These are phyloP conservation scores for Cordyceps pruinosa DNA, from an alignment of 2,329 filamentous ascomycete species.

Conservation along the genomic window DNA sequence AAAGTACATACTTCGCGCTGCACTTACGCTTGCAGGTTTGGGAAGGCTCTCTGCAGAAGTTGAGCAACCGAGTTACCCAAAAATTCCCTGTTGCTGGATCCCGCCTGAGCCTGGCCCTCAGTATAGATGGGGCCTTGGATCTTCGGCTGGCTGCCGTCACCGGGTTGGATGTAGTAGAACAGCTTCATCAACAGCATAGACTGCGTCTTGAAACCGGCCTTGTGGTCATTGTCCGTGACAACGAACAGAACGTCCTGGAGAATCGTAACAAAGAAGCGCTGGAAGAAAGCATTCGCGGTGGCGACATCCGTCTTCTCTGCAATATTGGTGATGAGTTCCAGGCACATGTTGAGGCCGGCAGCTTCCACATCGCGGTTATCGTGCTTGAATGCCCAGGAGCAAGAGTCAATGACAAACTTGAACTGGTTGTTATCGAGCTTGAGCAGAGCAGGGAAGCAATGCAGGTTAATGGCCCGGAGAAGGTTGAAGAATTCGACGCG, in stretches of 20 bases:
- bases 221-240: conserved; percentile 94
- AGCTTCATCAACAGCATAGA: conserved; percentile 88
- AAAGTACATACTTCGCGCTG: neutral
- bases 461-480: conserved; percentile 88
- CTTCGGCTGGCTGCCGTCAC: conserved; percentile 64
- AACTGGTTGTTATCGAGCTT: conserved; percentile 95
- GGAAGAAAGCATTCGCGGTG: conserved; percentile 93
- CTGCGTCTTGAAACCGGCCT: conserved; percentile 98
- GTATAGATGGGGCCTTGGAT: conserved; percentile 89
- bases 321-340: conserved; percentile 96
- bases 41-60: conserved; percentile 82
- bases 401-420: conserved; percentile 98
- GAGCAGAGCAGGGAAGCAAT: conserved; percentile 90
- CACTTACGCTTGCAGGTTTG: conserved; percentile 81
- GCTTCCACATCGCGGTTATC: conserved; percentile 97
- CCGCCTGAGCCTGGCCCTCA: conserved; percentile 70
- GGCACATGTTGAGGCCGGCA: conserved; percentile 94
- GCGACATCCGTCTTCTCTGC: conserved; percentile 80
- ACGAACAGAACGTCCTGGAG: conserved; percentile 98
- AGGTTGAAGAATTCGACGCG: conserved; percentile 99
- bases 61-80: conserved; percentile 79
- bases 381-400: conserved; percentile 99
- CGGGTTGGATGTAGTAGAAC: conserved; percentile 86
- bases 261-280: conserved; percentile 92
- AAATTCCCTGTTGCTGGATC: conserved; percentile 87